phyloP scores from a whole-genome alignment of 169 alveolate genomes.

The Theileria annulata region DNA sequence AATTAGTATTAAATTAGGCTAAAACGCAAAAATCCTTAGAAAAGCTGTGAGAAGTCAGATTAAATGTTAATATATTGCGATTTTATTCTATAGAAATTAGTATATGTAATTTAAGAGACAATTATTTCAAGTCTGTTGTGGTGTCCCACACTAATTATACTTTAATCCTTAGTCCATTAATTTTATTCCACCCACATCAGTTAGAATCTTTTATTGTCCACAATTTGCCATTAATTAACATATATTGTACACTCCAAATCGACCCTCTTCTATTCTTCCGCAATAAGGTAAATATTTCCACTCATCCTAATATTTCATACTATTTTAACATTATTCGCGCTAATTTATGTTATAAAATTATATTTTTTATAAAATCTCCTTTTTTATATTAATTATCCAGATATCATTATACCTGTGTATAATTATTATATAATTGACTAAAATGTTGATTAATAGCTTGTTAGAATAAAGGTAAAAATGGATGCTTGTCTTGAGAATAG shows the following conservation, averaged over 20 bases:
- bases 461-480: conserved; percentile 36
- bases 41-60: not conserved
- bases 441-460: too few species aligned
- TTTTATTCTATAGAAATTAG: not conserved
- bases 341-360: too few species aligned
- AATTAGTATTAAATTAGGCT: not conserved
- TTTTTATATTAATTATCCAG: too few species aligned
- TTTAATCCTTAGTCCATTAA: not conserved
- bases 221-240: not conserved
- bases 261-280: not conserved
- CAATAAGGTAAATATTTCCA: not conserved
- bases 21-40: conserved; percentile 3
- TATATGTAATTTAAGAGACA: not conserved
- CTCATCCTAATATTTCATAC: not conserved
- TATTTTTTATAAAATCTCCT: too few species aligned
- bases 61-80: not conserved
- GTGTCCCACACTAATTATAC: conserved; percentile 11
- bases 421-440: too few species aligned
- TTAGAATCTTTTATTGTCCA: not conserved
- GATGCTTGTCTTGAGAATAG: conserved; percentile 70
- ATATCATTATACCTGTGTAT: not conserved
- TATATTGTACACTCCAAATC: not conserved
- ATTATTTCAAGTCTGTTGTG: conserved; percentile 8
- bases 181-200: not conserved
- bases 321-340: too few species aligned